phyloP scores from a whole-genome alignment of 140 eudicot species.

The Bidens hawaiensis region DNA sequence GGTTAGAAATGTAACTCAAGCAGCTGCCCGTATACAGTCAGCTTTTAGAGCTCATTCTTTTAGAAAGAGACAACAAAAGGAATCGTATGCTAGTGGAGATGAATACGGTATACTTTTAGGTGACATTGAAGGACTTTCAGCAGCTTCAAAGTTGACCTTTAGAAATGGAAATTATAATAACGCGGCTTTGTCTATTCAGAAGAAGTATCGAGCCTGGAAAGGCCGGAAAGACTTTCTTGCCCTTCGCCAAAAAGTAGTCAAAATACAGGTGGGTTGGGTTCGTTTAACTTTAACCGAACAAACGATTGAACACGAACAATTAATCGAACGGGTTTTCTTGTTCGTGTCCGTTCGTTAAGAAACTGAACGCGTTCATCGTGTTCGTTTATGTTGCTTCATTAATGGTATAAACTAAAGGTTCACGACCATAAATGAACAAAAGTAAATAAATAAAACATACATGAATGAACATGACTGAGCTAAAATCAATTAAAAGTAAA shows the following conservation, averaged over 20 bases:
- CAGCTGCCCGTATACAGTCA: constrained; percentile 97
- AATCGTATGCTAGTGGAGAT: constrained; percentile 41
- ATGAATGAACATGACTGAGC: too few species aligned
- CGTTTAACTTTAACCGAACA: too few species aligned
- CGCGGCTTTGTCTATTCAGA: constrained; percentile 88
- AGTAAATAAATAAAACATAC: too few species aligned
- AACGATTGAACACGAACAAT: too few species aligned
- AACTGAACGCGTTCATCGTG: too few species aligned
- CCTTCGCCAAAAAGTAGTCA: constrained; percentile 91
- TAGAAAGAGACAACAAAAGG: constrained; percentile 65
- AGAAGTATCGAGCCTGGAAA: constrained; percentile 90
- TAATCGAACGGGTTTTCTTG: too few species aligned
- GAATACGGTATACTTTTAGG: constrained; percentile 44
- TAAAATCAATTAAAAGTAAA: too few species aligned
- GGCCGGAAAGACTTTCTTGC: constrained; percentile 84
- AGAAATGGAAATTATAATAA: constrained; percentile 49
- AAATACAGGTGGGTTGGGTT: constrained; percentile 68
- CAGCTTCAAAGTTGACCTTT: constrained; percentile 68
- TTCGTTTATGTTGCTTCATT: too few species aligned
- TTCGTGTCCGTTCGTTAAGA: too few species aligned
- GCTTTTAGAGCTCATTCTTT: constrained; percentile 98
- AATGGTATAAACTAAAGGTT: too few species aligned
- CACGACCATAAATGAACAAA: too few species aligned
- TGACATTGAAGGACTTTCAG: constrained; percentile 69
- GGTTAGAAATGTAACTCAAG: constrained; percentile 79